Conservation (phyloP, 1,284 basidiomycete species). For the Apiotrichum mycotoxinovorans region DNA sequence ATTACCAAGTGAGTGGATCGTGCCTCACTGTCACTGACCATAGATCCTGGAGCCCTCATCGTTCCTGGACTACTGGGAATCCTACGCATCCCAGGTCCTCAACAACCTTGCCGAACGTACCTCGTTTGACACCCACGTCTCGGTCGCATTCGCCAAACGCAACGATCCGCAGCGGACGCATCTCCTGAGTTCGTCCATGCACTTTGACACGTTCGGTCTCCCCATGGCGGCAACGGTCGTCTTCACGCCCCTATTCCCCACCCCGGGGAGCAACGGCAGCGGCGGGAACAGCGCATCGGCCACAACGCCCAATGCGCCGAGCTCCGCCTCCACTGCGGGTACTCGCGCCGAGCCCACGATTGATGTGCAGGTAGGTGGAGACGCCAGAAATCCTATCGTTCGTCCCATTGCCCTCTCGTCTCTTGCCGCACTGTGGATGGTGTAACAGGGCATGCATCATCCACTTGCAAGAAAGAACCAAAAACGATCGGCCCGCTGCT, state of each 20-base stretch:
- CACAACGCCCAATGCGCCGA: neutral
- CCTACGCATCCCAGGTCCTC: conserved; percentile 16
- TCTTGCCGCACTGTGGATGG: conserved; percentile 13
- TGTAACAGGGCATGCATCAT: neutral
- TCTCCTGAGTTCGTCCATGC: conserved; percentile 11
- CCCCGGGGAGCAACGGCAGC: neutral
- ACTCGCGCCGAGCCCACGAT: conserved; percentile 7
- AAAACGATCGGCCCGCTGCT: no score
- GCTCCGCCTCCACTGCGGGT: neutral
- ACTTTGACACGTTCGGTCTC: conserved; percentile 20
- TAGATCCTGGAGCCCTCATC: conserved; percentile 17
- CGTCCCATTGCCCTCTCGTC: conserved; percentile 18
- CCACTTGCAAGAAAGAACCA: neutral
- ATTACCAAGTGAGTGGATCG: conserved; percentile 17
- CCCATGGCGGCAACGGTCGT: conserved; percentile 17
- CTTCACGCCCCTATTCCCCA: conserved; percentile 9
- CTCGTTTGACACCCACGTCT: conserved; percentile 10
- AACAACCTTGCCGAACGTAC: conserved; percentile 13
- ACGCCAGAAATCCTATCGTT: conserved; percentile 10
- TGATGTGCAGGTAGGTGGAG: conserved; percentile 23
- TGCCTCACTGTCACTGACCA: neutral
- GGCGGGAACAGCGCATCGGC: neutral
- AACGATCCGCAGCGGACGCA: conserved; percentile 4
- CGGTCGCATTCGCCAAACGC: conserved; percentile 10
- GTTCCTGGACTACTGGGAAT: conserved; percentile 20